Conservation (phyloP, 176 grass and related monocot genomes). For the Aegilops bicornis region DNA sequence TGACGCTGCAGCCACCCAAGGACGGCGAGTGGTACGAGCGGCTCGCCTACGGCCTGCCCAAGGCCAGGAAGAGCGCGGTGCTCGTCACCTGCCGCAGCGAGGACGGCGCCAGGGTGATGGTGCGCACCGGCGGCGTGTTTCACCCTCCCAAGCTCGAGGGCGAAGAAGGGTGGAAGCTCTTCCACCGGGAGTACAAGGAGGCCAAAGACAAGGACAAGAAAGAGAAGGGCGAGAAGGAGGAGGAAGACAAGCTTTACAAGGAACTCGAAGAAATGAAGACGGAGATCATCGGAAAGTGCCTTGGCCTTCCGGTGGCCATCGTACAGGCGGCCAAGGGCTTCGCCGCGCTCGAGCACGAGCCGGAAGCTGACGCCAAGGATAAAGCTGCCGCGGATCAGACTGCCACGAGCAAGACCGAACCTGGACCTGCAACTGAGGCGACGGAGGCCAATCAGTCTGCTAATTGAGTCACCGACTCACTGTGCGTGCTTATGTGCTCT, state of each 20-base stretch:
- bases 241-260: neutral
- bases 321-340: constrained; percentile 43
- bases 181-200: neutral
- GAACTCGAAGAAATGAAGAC: constrained; percentile 1
- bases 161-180: constrained; percentile 29
- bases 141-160: neutral
- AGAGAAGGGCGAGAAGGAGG: neutral
- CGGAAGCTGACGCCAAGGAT: neutral
- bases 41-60: constrained; percentile 58
- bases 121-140: constrained; percentile 38
- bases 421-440: neutral
- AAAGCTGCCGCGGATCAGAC: neutral
- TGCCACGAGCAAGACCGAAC: neutral
- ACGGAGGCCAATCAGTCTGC: neutral
- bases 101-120: constrained; percentile 42
- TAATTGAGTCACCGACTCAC: neutral
- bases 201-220: neutral
- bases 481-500: neutral
- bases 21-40: constrained; percentile 36
- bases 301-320: constrained; percentile 49
- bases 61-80: constrained; percentile 34
- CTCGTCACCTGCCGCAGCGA: constrained; percentile 52
- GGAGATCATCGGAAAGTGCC: constrained; percentile 38
- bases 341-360: neutral
- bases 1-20: constrained; percentile 19